Conservation (phyloP, 2,329 filamentous ascomycete genomes). For the Botrytis fragariae region DNA sequence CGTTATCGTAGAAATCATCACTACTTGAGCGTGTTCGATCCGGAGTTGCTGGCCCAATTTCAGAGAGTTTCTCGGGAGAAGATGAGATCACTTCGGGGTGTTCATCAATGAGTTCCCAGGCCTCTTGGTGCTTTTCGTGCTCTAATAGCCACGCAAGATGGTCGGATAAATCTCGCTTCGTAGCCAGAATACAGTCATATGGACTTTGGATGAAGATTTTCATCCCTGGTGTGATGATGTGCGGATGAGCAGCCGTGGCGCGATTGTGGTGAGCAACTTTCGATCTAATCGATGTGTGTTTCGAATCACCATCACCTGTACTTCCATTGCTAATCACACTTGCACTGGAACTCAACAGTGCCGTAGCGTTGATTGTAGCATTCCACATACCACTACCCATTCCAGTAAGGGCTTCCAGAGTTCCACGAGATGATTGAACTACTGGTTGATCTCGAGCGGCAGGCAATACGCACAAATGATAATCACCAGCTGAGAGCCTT, state of each 20-base stretch:
- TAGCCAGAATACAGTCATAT: conserved; percentile 91
- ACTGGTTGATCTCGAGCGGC: conserved; percentile 67
- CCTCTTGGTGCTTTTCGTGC: conserved; percentile 75
- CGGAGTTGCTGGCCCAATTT: conserved; percentile 44
- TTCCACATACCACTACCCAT: conserved; percentile 82
- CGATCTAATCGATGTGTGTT: conserved; percentile 39
- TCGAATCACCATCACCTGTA: conserved; percentile 57
- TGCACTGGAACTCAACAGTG: conserved; percentile 82
- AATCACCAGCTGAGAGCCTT: conserved; percentile 81
- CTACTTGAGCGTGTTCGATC: conserved; percentile 38
- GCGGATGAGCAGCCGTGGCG: conserved; percentile 34
- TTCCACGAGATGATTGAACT: conserved; percentile 61
- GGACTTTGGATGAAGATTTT: conserved; percentile 96
- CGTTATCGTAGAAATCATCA: conserved; percentile 75
- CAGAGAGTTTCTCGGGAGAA: conserved; percentile 42
- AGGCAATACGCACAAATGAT: conserved; percentile 82
- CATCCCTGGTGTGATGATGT: conserved; percentile 50
- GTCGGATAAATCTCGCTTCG: conserved; percentile 81
- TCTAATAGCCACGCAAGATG: conserved; percentile 84
- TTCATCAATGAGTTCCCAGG: conserved; percentile 85
- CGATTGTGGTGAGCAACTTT: conserved; percentile 45
- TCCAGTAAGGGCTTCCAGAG: conserved; percentile 72
- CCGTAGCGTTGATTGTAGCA: conserved; percentile 80
- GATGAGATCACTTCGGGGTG: conserved; percentile 70
- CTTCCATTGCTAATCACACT: conserved; percentile 66